phyloP scores from a whole-genome alignment of 805 yeast species.

The Nakazawaea ambrosiae region DNA sequence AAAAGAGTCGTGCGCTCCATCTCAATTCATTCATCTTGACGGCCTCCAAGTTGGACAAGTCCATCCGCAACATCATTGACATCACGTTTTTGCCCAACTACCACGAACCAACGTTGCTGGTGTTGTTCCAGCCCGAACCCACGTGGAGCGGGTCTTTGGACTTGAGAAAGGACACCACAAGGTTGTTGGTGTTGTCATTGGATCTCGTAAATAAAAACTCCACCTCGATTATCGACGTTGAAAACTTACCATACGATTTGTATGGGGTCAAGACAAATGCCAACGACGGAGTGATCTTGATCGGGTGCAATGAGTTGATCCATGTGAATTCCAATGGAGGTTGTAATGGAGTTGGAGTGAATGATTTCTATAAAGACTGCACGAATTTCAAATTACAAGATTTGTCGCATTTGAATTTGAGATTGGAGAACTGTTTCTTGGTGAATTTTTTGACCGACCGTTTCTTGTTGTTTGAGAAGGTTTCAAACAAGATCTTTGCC shows the following conservation, averaged over 20 bases:
- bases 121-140: conserved; percentile 47
- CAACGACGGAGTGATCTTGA: conserved; percentile 52
- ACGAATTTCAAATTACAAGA: conserved; percentile 35
- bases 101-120: conserved; percentile 75
- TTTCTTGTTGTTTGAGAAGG: conserved; percentile 4
- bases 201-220: conserved; percentile 53
- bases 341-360: conserved; percentile 54
- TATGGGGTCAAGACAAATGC: conserved; percentile 57
- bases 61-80: conserved; percentile 59
- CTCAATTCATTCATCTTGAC: conserved; percentile 53
- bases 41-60: conserved; percentile 47
- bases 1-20: conserved; percentile 22
- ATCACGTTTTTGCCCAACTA: conserved; percentile 67
- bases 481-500: background rate
- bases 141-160: conserved; percentile 79
- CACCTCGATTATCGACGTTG: conserved; percentile 59
- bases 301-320: conserved; percentile 73
- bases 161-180: conserved; percentile 52
- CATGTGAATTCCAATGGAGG: conserved; percentile 79
- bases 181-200: conserved; percentile 58
- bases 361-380: conserved; percentile 38
- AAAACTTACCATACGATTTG: conserved; percentile 68
- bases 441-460: conserved; percentile 17
- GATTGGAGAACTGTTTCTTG: conserved; percentile 46
- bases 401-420: conserved; percentile 41